Percentiles rank a stretch among this genome's conserved stretches.
These are phyloP conservation scores for Boletus vermiculosoides DNA, from an alignment of 768 basidiomycete genomes.

Conservation along the genomic window DNA sequence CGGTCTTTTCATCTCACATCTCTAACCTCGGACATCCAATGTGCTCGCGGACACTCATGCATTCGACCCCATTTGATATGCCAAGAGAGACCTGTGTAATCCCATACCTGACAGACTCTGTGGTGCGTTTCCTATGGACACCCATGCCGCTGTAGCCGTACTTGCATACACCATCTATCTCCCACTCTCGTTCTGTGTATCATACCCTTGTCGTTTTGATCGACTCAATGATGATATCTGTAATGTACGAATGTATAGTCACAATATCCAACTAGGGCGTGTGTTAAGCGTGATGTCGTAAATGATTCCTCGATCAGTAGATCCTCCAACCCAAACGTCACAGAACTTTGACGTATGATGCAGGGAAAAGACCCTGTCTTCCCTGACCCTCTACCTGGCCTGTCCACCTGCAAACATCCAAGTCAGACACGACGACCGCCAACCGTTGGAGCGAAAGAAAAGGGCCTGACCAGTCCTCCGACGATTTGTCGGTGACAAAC, in stretches of 20 bases:
- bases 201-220: slow-evolving; percentile 28
- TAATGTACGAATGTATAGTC: slow-evolving; percentile 7
- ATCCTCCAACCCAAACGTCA: slow-evolving; percentile 24
- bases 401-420: slow-evolving; percentile 54
- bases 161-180: slow-evolving; percentile 21
- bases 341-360: slow-evolving; percentile 64
- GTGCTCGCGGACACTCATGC: slow-evolving; percentile 26
- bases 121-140: slow-evolving; percentile 27
- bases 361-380: slow-evolving; percentile 60
- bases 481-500: slow-evolving; percentile 62
- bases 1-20: slow-evolving; percentile 27
- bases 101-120: slow-evolving; percentile 1
- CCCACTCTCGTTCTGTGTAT: slow-evolving; percentile 36
- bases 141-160: slow-evolving; percentile 28
- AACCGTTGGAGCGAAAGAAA: background rate
- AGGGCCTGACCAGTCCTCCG: slow-evolving; percentile 68
- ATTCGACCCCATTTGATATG: slow-evolving; percentile 2
- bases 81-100: slow-evolving; percentile 6
- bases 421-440: background rate
- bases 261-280: background rate
- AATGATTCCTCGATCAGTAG: background rate
- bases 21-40: slow-evolving; percentile 20
- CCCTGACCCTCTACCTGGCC: slow-evolving; percentile 60
- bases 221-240: slow-evolving; percentile 15
- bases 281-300: background rate